phyloP scores from a whole-genome alignment of 352 stramenopile genomes.

The Globisporangium viniferum region DNA sequence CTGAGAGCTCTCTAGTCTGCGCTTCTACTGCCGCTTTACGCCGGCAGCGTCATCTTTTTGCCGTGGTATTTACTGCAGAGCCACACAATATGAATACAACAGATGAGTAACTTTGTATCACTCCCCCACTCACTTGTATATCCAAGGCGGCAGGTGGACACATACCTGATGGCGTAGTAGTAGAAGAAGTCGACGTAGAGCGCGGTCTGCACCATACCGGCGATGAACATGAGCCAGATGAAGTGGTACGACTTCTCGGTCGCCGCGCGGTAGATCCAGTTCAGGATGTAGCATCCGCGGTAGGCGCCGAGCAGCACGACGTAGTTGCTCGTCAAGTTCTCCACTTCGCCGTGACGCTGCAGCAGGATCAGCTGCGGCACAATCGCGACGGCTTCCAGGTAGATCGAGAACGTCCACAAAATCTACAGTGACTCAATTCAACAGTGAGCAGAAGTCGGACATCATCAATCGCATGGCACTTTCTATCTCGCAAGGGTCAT shows the following conservation, averaged over 20 bases:
- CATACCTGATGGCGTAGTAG: slow-evolving; percentile 96
- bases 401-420: slow-evolving; percentile 99
- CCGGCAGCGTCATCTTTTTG: slow-evolving; percentile 89
- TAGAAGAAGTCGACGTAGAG: slow-evolving; percentile 99
- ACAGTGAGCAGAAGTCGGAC: background rate
- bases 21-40: slow-evolving; percentile 36
- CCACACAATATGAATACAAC: background rate
- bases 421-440: slow-evolving; percentile 46
- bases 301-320: slow-evolving; percentile 98
- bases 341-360: slow-evolving; percentile 97
- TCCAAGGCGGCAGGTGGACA: background rate
- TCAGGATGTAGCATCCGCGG: slow-evolving; percentile 98
- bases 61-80: slow-evolving; percentile 81
- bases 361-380: slow-evolving; percentile 99
- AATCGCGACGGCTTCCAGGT: slow-evolving; percentile 98
- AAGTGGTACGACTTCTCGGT: slow-evolving; percentile 96
- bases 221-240: slow-evolving; percentile 99
- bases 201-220: slow-evolving; percentile 97
- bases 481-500: background rate
- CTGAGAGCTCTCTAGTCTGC: slow-evolving; percentile 11
- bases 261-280: slow-evolving; percentile 98
- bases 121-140: slow-evolving; percentile 10
- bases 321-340: slow-evolving; percentile 99
- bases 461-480: background rate
- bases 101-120: background rate